Base-by-base conservation (phyloP, 228 moss, liverwort and hornwort species). In the Sphagnum magellanicum region DNA sequence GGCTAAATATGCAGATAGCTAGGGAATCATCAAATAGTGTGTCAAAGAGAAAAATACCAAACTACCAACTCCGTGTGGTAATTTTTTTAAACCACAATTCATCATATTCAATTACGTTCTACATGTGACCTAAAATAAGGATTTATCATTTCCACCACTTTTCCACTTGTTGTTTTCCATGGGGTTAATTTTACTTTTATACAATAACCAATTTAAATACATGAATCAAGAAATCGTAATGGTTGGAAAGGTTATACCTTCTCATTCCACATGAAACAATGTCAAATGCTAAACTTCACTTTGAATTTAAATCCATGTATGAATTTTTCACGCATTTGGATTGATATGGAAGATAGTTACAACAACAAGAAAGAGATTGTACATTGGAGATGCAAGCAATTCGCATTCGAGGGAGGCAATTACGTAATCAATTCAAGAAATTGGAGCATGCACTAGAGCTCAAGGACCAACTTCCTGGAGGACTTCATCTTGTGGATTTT, bases 401-500 rank as follows among this genome's bases (percentile, higher is more conserved):
- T 55, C 88, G 97, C 4, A 69, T 87, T 63, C 80, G 86, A 51
- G 87, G 87, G 15, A 81, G 85, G 6, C 97, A 91, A 72, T 64
- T 97, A 55, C 79, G 84, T 49, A 83, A 81, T 65, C 93, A 88
- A 62, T 78, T 93, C 52, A 76, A 76, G 62, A 97, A 91, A 77
- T 79, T 97, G 0, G 81, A 97, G 69, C 81, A 64, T 69, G 88
- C 83, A 10, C 75, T 91, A 72, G 81, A 84, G 53, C 78, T 88
- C 70, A 97, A 97, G 66, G 93, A 97, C 66, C 93, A 93, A 63
- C 79, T 97, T 48, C 92, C 88, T 13, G 93, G 93, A 32, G 91
- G 88, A 61, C 88, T 97, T 47, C 90, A 93, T 79, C 48, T 72
- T 67, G 91, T 97, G 70, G 97, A 97, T 62, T 93, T 83, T 75